Evolutionary conservation across 2,329 filamentous ascomycete species (phyloP).

Genomic region (Clarireedia homoeocarpa): DNA sequence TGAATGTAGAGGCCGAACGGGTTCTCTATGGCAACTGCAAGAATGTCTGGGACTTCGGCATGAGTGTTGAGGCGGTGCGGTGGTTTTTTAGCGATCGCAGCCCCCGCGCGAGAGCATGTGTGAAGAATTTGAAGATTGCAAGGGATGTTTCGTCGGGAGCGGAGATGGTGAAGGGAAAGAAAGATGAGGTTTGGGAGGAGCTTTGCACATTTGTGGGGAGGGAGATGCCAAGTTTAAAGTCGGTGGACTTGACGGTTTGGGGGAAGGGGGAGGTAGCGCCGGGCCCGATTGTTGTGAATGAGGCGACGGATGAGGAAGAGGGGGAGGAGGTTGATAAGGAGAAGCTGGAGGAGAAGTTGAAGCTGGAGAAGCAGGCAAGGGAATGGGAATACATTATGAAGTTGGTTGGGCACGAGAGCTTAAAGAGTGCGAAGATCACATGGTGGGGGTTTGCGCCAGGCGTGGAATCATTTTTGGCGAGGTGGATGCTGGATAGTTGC

Average conservation of each 20-base stretch:
- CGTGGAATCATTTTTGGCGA: conserved; percentile 19
- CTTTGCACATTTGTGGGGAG: conserved; percentile 12
- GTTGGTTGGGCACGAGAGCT: conserved; percentile 11
- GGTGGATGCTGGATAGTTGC: conserved; percentile 21
- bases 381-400: conserved; percentile 20
- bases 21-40: conserved; percentile 19
- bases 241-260: conserved; percentile 24
- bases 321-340: background rate
- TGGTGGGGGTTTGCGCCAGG: conserved; percentile 20
- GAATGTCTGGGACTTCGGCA: conserved; percentile 21
- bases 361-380: conserved; percentile 9
- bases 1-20: conserved; percentile 18
- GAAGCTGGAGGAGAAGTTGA: background rate
- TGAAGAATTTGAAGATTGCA: conserved; percentile 18
- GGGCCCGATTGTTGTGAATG: background rate
- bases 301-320: background rate
- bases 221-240: conserved; percentile 11
- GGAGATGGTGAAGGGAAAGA: background rate
- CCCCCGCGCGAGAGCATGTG: conserved; percentile 11
- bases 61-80: conserved; percentile 17
- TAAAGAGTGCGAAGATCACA: conserved; percentile 17
- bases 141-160: conserved; percentile 15
- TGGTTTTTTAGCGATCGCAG: conserved; percentile 20
- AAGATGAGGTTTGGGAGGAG: conserved; percentile 17
- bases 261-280: background rate